Conservation (phyloP, 768 basidiomycete genomes). For the Lactifluus hygrophoroides region DNA sequence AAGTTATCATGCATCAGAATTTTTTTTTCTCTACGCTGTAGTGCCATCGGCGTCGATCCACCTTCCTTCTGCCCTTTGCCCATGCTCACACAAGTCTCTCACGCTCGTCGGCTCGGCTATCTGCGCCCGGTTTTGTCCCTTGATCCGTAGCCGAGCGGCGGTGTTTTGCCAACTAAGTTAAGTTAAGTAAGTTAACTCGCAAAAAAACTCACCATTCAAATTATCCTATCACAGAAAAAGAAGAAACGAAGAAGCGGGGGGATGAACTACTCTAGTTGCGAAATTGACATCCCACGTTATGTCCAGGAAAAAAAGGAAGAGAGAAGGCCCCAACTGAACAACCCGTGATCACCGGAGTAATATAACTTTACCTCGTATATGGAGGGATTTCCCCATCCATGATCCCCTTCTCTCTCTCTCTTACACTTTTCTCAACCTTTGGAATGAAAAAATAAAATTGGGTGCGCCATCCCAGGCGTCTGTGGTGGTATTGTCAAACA, state of each 20-base stretch:
- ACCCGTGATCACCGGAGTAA: constrained; percentile 3
- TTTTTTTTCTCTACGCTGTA: too few relatives aligned
- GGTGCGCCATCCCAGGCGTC: too few relatives aligned
- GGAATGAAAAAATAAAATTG: too few relatives aligned
- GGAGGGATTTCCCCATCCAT: background rate
- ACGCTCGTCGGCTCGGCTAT: background rate
- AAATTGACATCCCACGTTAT: background rate
- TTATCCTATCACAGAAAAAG: background rate
- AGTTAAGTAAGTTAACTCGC: too few relatives aligned
- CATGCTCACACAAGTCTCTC: background rate
- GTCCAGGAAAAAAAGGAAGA: background rate
- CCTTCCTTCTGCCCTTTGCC: background rate
- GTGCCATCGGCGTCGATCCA: constrained; percentile 3
- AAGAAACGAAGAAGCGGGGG: too few relatives aligned
- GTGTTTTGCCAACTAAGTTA: background rate
- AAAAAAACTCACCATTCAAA: too few relatives aligned
- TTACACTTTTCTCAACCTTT: too few relatives aligned
- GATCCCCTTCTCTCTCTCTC: background rate
- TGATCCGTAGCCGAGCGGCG: background rate
- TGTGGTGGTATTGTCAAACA: too few relatives aligned
- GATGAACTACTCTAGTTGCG: background rate
- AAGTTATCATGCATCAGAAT: background rate
- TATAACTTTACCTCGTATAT: background rate
- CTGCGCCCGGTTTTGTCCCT: background rate
- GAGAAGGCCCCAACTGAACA: background rate